Base-by-base conservation (phyloP, 768 basidiomycete genomes). In the Termitomyces sp. region DNA sequence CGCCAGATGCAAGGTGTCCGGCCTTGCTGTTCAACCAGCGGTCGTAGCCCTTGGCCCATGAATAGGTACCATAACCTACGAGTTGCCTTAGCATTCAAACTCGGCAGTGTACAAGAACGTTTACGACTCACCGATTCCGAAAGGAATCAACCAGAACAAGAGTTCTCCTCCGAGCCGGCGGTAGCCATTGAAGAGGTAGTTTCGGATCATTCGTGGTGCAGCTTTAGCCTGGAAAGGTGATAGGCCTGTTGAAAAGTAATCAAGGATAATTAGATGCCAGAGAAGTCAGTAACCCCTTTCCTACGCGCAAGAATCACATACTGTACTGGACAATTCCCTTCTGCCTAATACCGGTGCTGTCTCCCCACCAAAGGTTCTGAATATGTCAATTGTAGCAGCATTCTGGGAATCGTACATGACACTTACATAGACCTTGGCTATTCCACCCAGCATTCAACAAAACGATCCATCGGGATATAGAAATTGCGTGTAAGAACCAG, bases 331-430 rank as follows among this genome's bases (percentile, higher is more conserved):
- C 74, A 56, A 95, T 78, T 51, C 93, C 93, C 72, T 80, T 91
- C 68, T 83, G 85, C 62, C 77, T 77, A 43, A 79, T 74, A 57
- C 81, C 80, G 61, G 77, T 75, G 58, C 72, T 73, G 72, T 88
- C 85, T 74, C 93, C 93, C 93, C 93, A 97, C 93, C 93, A 97
- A 50, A 85, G 76, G 71, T 79, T 88, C 91, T 95, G 67, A 48
- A 38, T 35, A 35, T 30, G n/a, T 51, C 55, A 55, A 30, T 50
- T 32, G 35, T 22, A 41, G 24, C 32, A 44, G 15, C 6, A 30
- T 21, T 44, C 21, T 24, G 10, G 14, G n/a, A 14, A 26, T 17
- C 17, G 19, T 38, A 22, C 21, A 42, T 38, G 26, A 17, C 12
- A 78, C 90, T 81, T 77, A 93, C 91, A 71, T 84, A 94, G 75